Base-by-base conservation (phyloP, 257 asterid species). In the Rhazya stricta region DNA sequence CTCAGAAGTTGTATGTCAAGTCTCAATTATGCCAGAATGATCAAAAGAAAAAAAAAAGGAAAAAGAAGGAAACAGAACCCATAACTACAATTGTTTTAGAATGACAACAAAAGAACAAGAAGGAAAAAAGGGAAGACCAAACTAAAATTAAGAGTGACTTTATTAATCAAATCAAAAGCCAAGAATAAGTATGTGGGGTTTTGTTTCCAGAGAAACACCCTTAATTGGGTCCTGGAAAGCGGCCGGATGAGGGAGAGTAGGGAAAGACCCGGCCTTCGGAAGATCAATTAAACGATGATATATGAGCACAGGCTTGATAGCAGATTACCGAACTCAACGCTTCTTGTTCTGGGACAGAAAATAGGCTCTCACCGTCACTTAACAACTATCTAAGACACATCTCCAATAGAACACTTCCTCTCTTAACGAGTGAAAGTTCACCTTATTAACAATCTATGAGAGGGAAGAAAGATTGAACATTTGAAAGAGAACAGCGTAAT, bases 111-210 rank as follows among this genome's bases (percentile, higher is more conserved):
- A 54, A 23, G 61, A n/a, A 50, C n/a, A 23, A 25, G 8, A 23
- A 4, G 27, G 16, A 61, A 32, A 30, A 10, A 58, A 16, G 1
- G 1, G 21, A 2, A 27, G 6, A 23, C 6, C 36, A 60, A 60
- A 27, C 19, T 29, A 5, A 27, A n/a, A 27, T n/a, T 15, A 61
- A 30, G 9, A 13, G 67, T 5, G 41, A 61, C n/a, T 61, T 61
- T 61, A 61, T 61, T 61, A 60, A 32, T 61, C 67, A 61, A n/a
- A 61, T 61, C 67, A 15, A 61, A 61, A 30, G 41, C 67, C 39
- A 60, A 60, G 36, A 29, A 60, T 60, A 37, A 60, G 66, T 39
- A 27, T 60, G 21, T 60, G 39, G 66, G 21, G 66, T 13, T 27
- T 29, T 6, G 7, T 57, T n/a, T 56, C 30, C 2, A 10, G 9